A percentile compares a stretch with the other conserved stretches of the same genome.
These are phyloP conservation scores for Medicago truncatula DNA, from an alignment of 306 rosid genomes.

Conservation along the genomic window MtrunA17r5.0-ANR NC_053044.1:5855501-5856000, in stretches of 20 bases:
- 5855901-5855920: too few relatives aligned
- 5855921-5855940: too few relatives aligned
- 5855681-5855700: slow-evolving; percentile 43
- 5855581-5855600: neutral
- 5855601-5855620: slow-evolving; percentile 37
- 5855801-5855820: neutral
- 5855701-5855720: neutral
- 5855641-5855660: slow-evolving; percentile 11
- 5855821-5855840: slow-evolving; percentile 25
- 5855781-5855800: slow-evolving; percentile 7
- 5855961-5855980: too few relatives aligned
- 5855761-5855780: slow-evolving; percentile 3
- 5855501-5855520: neutral
- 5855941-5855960: too few relatives aligned
- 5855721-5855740: slow-evolving; percentile 33
- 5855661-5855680: slow-evolving; percentile 33
- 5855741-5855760: slow-evolving; percentile 38
- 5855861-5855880: too few relatives aligned
- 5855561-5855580: slow-evolving; percentile 42
- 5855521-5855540: slow-evolving; percentile 21
- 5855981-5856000: too few relatives aligned
- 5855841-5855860: neutral
- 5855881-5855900: too few relatives aligned
- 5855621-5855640: slow-evolving; percentile 34
- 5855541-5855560: slow-evolving; percentile 33